A percentile compares a stretch with the other conserved stretches of the same genome.
phyloP scores from a whole-genome alignment of 768 basidiomycete genomes.

The Lentinula sp. region DNA sequence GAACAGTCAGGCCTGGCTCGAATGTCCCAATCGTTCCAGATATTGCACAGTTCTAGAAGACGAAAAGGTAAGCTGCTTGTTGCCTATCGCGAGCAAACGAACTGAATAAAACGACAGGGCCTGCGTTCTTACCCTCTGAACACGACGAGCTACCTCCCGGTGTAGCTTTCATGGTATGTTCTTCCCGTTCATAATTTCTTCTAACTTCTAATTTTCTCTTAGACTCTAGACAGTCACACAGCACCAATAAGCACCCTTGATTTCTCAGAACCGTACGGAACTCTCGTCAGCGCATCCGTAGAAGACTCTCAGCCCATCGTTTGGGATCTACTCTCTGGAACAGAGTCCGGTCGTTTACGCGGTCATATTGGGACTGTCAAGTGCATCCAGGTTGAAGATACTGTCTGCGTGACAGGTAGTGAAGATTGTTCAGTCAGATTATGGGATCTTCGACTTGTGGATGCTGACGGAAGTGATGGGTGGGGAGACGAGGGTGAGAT shows the following conservation, averaged over 20 bases:
- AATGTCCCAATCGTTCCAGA: conserved; percentile 33
- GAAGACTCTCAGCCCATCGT: conserved; percentile 85
- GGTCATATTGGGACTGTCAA: conserved; percentile 84
- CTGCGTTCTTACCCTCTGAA: conserved; percentile 94
- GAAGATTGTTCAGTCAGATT: conserved; percentile 79
- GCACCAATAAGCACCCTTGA: conserved; percentile 86
- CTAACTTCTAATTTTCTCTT: conserved; percentile 8
- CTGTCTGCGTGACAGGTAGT: conserved; percentile 85
- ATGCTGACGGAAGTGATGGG: conserved; percentile 59
- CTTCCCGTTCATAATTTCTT: background rate
- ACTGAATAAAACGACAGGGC: conserved; percentile 45
- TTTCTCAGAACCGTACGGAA: conserved; percentile 95
- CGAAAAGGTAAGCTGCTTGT: conserved; percentile 46
- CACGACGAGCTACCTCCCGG: conserved; percentile 93
- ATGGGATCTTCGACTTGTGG: conserved; percentile 88
- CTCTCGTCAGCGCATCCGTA: conserved; percentile 80
- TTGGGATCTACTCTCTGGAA: conserved; percentile 91
- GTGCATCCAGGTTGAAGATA: conserved; percentile 88
- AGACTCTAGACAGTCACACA: conserved; percentile 81
- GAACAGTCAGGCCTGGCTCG: conserved; percentile 39
- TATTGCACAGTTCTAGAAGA: conserved; percentile 58
- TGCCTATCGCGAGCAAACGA: background rate
- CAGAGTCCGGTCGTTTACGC: conserved; percentile 76
- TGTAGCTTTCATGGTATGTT: conserved; percentile 89
- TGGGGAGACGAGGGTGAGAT: conserved; percentile 41